A percentile compares a stretch with the other conserved stretches of the same genome.
These are phyloP conservation scores for cucumber (Cucumis sativus) DNA, from an alignment of 306 rosid species.

Conservation along the genomic window DNA sequence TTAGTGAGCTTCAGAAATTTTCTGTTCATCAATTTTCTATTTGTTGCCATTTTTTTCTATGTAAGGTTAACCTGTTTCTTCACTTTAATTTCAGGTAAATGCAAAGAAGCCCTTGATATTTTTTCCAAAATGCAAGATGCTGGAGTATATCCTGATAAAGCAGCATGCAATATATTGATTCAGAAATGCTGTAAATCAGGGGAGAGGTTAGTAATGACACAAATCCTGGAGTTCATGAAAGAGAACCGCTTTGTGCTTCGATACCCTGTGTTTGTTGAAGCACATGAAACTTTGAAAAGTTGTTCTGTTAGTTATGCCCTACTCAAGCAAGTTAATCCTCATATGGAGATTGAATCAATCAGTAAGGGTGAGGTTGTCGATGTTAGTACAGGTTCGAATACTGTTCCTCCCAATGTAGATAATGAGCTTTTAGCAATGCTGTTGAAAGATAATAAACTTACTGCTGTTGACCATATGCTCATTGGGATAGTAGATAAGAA, in stretches of 20 bases:
- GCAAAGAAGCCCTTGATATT: slow-evolving; percentile 63
- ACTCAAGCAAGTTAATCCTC: slow-evolving; percentile 67
- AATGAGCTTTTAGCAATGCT: slow-evolving; percentile 36
- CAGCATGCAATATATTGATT: slow-evolving; percentile 72
- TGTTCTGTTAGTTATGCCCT: slow-evolving; percentile 41
- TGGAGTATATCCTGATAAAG: slow-evolving; percentile 68
- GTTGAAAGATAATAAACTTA: slow-evolving; percentile 40
- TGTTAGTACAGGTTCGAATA: slow-evolving; percentile 7
- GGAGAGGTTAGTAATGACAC: slow-evolving; percentile 30
- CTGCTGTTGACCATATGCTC: slow-evolving; percentile 44
- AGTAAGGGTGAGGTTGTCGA: slow-evolving; percentile 19
- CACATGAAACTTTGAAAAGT: slow-evolving; percentile 36
- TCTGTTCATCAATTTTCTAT: not conserved
- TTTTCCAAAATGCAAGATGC: slow-evolving; percentile 71
- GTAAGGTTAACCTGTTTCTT: slow-evolving; percentile 22
- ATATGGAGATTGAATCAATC: slow-evolving; percentile 24
- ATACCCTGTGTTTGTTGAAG: slow-evolving; percentile 50
- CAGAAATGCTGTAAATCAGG: slow-evolving; percentile 50
- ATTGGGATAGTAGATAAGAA: slow-evolving; percentile 33
- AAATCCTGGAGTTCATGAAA: slow-evolving; percentile 58
- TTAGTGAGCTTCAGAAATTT: not conserved
- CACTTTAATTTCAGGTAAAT: slow-evolving; percentile 43
- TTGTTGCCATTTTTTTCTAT: not conserved
- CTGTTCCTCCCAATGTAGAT: slow-evolving; percentile 20
- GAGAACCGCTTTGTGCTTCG: slow-evolving; percentile 56